Evolutionary conservation across 2,329 filamentous ascomycete species (phyloP).

Genomic region (Penicillium sp.): DNA sequence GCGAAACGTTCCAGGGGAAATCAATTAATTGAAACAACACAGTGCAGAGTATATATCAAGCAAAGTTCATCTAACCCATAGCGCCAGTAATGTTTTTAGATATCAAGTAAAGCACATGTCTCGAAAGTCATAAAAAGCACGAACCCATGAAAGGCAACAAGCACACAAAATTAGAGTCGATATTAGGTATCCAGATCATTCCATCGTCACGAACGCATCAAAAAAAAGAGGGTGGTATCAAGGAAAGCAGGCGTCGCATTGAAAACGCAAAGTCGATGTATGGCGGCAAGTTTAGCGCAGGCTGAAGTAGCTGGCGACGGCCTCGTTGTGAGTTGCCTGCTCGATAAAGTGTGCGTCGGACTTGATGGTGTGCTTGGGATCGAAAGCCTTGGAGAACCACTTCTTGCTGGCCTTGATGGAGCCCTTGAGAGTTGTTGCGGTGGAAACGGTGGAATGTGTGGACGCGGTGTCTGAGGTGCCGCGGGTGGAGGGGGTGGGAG

Average conservation of each 20-base stretch:
- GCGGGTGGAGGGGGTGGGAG: slow-evolving; percentile 12
- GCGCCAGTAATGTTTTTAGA: background rate
- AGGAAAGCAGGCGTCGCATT: background rate
- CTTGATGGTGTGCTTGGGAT: background rate
- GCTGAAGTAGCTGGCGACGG: slow-evolving; percentile 22
- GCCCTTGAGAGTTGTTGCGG: slow-evolving; percentile 25
- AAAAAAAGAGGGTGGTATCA: slow-evolving; percentile 10
- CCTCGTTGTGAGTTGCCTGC: slow-evolving; percentile 21
- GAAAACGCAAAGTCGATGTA: background rate
- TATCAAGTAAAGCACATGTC: background rate
- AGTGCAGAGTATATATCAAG: background rate
- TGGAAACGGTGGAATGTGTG: slow-evolving; percentile 24
- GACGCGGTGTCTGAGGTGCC: slow-evolving; percentile 20
- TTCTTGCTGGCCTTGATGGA: slow-evolving; percentile 13
- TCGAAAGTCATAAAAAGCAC: background rate
- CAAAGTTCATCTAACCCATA: background rate
- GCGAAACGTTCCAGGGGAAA: background rate
- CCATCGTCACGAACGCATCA: slow-evolving; percentile 12
- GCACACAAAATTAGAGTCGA: background rate
- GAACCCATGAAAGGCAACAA: background rate
- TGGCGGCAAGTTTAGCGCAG: slow-evolving; percentile 16
- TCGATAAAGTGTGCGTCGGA: slow-evolving; percentile 1
- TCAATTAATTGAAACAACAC: background rate
- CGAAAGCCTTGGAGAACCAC: slow-evolving; percentile 21
- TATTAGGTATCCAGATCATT: slow-evolving; percentile 13